Conservation (phyloP, 1,284 basidiomycete species). For the Austroboletus novae-zelandiae region DNA sequence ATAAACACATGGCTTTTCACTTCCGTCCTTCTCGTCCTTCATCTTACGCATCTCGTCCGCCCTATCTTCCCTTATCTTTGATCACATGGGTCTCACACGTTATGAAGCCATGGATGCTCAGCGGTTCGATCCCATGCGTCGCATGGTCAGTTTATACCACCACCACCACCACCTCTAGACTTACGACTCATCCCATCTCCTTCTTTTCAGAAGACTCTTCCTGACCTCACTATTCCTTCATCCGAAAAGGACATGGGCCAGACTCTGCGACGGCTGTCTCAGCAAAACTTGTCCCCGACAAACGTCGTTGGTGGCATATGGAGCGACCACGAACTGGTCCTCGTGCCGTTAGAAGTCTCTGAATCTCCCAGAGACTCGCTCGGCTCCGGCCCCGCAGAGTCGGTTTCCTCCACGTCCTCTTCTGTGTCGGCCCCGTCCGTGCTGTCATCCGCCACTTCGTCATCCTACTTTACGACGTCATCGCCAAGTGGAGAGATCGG, state of each 20-base stretch:
- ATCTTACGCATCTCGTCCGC: slow-evolving; percentile 24
- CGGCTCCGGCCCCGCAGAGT: slow-evolving; percentile 16
- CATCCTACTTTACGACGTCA: slow-evolving; percentile 25
- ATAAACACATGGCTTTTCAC: slow-evolving; percentile 25
- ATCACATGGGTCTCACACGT: slow-evolving; percentile 26
- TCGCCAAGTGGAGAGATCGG: slow-evolving; percentile 14
- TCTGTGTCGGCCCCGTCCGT: slow-evolving; percentile 10
- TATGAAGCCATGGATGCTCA: slow-evolving; percentile 29
- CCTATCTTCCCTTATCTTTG: slow-evolving; percentile 29
- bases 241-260: slow-evolving; percentile 26
- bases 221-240: slow-evolving; percentile 5
- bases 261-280: slow-evolving; percentile 21
- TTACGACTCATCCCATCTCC: slow-evolving; percentile 18
- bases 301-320: slow-evolving; percentile 30
- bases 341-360: slow-evolving; percentile 29
- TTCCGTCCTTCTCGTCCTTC: slow-evolving; percentile 31
- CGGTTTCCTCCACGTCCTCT: slow-evolving; percentile 13
- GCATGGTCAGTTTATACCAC: slow-evolving; percentile 22
- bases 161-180: slow-evolving; percentile 13
- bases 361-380: slow-evolving; percentile 14
- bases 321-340: slow-evolving; percentile 33
- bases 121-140: slow-evolving; percentile 31
- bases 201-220: slow-evolving; percentile 17
- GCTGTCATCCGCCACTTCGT: slow-evolving; percentile 9
- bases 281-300: slow-evolving; percentile 13